These are phyloP conservation scores for Taphrina wiesneri DNA, from an alignment of 1,139 yeast species.

Conservation along the genomic window DNA sequence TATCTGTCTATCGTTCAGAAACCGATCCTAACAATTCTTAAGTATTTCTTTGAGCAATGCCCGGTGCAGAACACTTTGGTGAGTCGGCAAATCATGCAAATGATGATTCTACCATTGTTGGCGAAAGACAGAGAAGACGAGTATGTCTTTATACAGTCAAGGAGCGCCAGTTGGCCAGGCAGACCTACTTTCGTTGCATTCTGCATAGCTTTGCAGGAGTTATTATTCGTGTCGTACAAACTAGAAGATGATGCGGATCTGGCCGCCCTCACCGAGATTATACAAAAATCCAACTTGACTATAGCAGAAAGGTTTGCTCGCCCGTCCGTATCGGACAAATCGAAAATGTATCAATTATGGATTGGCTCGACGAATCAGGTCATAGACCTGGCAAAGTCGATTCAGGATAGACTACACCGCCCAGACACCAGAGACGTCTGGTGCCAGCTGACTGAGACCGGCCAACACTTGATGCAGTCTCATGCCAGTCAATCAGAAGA, in stretches of 20 bases:
- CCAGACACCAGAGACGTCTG: neutral
- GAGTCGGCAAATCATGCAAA: neutral
- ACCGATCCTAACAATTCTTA: neutral
- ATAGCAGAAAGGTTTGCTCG: neutral
- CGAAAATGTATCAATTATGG: conserved; percentile 8
- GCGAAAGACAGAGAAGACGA: neutral
- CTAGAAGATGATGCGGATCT: neutral
- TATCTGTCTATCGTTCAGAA: conserved; percentile 22
- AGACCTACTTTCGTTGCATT: conserved; percentile 21
- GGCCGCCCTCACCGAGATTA: neutral
- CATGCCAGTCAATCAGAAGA: conserved; percentile 20
- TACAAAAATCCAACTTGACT: neutral
- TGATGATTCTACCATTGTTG: neutral
- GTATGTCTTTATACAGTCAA: neutral
- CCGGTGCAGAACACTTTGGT: neutral
- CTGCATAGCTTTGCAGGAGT: neutral
- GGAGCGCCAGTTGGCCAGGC: conserved; percentile 14
- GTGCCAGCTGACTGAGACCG: neutral
- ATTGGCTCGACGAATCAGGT: neutral
- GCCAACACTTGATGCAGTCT: neutral
- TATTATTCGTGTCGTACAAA: neutral
- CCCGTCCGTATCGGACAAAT: neutral
- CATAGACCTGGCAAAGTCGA: neutral
- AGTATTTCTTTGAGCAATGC: neutral
- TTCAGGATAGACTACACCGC: neutral